Evolutionary conservation across 441 rosid species (phyloP), one percentile per base, ranked within the genome.

Genomic region (Melastoma candidum): DNA sequence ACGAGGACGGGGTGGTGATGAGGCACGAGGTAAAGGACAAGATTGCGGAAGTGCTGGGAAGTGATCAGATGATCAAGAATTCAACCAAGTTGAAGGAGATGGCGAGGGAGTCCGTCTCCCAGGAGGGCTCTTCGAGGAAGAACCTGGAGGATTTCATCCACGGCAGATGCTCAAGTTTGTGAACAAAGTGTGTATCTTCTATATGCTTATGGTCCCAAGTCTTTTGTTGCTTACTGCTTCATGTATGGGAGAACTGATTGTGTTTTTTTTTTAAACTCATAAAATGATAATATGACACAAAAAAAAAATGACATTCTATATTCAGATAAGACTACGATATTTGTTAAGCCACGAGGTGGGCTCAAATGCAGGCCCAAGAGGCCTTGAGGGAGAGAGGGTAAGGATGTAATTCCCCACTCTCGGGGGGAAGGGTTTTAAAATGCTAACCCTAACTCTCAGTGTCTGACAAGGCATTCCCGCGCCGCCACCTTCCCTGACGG

Each of bases 51-150:
- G 2, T 76, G 50, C 11, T 60, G 0, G 32, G 22, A 43, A 41
- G 63, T 39, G 51, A 56, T 1, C 49, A 9, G 11, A 44, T 76
- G 11, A 68, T 57, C 44, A 51, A 26, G 3, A 73, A 70, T 61
- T 26, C 70, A 10, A 24, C 27, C n/a, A 61, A 50, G 57, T 0
- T 71, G 12, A 68, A 66, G 54, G 68, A 52, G 47, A 39, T 58
- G 60, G 74, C 72, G n/a, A 46, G 44, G 53, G 13, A 26, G 48
- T 63, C 68, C 14, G 32, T 32, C 0, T 14, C 11, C n/a, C 52
- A 65, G 39, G 76, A 66, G 27, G 78, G 76, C 6, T 70, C 71
- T 11, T 70, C 81, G 5, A 4, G 4, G 29, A 32, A 17, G 29
- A 67, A 75, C 58, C 62, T 72, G 22, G n/a, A 13, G 12, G 41